Base-by-base conservation (phyloP, 2,329 filamentous ascomycete genomes). In the Trichoderma brevicompactum region DNA sequence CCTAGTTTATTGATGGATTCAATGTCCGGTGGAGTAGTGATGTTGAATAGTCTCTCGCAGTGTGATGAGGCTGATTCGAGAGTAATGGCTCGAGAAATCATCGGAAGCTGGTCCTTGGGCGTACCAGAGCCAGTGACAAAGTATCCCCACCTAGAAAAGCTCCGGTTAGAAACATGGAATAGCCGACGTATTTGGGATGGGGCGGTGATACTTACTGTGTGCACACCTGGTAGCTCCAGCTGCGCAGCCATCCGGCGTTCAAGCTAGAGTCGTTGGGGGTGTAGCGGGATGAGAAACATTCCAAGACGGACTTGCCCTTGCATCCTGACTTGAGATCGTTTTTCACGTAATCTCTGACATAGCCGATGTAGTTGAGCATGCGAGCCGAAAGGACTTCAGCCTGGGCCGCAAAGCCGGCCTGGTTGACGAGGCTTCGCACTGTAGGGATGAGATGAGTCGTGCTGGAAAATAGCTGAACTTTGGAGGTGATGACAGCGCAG, bases 1-100 rank as follows among this genome's bases (percentile, higher is more conserved):
- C 92, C 92, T 68, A 90, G 89, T 72, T 89, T 87, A 80, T 96
- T 95, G 75, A 95, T 87, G 0, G 81, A 80, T 1, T 86, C 82
- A 0, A 89, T 78, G 59, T 93, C 81, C 0, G 92, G 84, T 0
- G 84, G 85, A 0, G 79, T 75, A 0, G 84, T 87, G 72, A 94
- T 87, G 77, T 89, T 89, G 81, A 93, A 96, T 0, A 85, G 85
- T 7, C 85, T 79, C 1, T 81, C 80, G 79, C 92, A 96, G 70
- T 88, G 80, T 3, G 83, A 75, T 0, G 85, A 86, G 2, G 81
- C 75, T 74, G 88, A 92, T 2, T 87, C 81, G 1, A 92, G 71
- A 67, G 88, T 85, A 41, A 92, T 80, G 3, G 87, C 81, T 13
- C 92, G 88, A 0, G 92, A 94, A 56, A 95, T 81, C 6, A 96